Evolutionary conservation across 2,329 filamentous ascomycete species (phyloP), one percentile per base, ranked within the genome.

Genomic region (Achaetomium macrosporum): DNA sequence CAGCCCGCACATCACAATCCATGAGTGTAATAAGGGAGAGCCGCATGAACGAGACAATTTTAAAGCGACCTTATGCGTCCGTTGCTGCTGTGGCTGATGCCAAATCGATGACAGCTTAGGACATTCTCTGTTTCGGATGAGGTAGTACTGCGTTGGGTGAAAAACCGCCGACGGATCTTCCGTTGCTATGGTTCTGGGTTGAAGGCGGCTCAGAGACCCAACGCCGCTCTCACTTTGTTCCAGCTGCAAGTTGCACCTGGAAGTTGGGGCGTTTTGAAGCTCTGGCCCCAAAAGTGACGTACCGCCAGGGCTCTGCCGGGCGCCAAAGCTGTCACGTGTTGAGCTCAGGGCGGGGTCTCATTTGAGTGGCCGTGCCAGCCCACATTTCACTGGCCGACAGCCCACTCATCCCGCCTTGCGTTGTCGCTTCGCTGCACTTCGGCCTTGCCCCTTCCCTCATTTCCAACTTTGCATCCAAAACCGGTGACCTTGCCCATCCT

Each of bases 361-460:
- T 51, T 58, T 44, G 56, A 45, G 60, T 54, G 57, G 57, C 57
- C 54, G 29, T 57, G 54, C 57, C 48, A 53, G 53, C 44, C 52
- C 51, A 47, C 57, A 59, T 60, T 59, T 60, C 50, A 58, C 50
- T 57, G 57, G 57, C 47, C 47, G 55, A 33, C 49, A 53, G 51
- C 57, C 53, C 55, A 55, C 55, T 52, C 60, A 61, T 62, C 60
- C 60, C 59, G 59, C 59, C 60, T 57, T 59, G 60, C 57, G 59
- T 59, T 59, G 59, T 51, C 49, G 49, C 49, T 47, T 62, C 55
- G 59, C 57, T 60, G 57, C 47, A 53, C 58, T 59, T 59, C 59
- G 59, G 59, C 60, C 60, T 62, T 62, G 61, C 59, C 60, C 60
- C 60, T 60, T 62, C 59, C 60, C 60, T 62, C 61, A 62, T 62